Evolutionary conservation across 2,329 filamentous ascomycete species (phyloP).

Genomic region (Fusarium sublunatum): DNA sequence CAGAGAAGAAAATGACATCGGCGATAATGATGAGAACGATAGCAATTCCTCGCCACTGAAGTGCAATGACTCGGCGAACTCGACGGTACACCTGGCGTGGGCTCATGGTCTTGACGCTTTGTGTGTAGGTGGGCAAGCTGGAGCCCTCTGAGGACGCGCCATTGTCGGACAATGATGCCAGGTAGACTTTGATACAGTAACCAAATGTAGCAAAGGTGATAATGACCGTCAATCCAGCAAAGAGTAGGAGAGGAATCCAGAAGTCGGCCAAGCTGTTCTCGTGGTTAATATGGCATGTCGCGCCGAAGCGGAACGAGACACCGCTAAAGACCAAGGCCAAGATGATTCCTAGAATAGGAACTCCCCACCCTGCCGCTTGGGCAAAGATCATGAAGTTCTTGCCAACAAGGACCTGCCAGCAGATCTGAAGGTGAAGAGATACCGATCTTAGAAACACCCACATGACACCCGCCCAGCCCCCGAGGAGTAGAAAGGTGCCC

Average conservation of each 20-base stretch:
- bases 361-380: conserved; percentile 83
- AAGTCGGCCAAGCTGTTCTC: conserved; percentile 83
- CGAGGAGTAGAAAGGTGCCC: conserved; percentile 85
- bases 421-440: conserved; percentile 96
- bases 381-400: conserved; percentile 89
- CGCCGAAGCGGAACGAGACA: conserved; percentile 92
- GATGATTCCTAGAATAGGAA: conserved; percentile 80
- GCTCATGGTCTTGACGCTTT: conserved; percentile 80
- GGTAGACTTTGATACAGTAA: conserved; percentile 96
- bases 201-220: conserved; percentile 86
- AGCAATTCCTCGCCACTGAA: conserved; percentile 94
- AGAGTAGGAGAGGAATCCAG: conserved; percentile 88
- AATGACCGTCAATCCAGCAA: conserved; percentile 80
- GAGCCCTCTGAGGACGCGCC: conserved; percentile 77
- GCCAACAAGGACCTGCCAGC: conserved; percentile 93
- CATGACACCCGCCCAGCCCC: conserved; percentile 84
- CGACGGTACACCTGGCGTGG: conserved; percentile 89
- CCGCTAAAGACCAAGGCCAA: conserved; percentile 86
- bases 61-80: conserved; percentile 83
- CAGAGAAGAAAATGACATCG: conserved; percentile 93
- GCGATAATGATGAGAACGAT: conserved; percentile 90
- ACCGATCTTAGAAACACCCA: conserved; percentile 93
- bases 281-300: conserved; percentile 95
- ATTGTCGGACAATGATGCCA: conserved; percentile 82
- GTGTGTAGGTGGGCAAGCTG: conserved; percentile 74